These are phyloP conservation scores for Crithidia bombi DNA, from an alignment of 208 protist genomes.

Conservation along the genomic window DNA sequence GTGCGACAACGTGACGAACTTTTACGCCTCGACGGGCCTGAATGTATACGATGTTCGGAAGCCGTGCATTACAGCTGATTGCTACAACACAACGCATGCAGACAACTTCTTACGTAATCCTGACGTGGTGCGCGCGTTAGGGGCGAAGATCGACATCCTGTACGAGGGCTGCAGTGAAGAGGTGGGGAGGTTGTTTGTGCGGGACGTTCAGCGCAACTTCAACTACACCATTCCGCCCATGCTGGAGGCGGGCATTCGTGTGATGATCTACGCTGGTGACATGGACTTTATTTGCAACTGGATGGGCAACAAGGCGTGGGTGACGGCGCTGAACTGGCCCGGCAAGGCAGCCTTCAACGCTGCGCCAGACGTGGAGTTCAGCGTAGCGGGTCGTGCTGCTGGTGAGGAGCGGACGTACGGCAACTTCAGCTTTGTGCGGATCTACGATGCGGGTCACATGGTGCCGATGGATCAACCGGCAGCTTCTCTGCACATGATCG, in stretches of 20 bases:
- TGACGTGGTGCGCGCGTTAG: slow-evolving; percentile 1
- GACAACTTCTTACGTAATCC: background rate
- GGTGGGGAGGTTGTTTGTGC: slow-evolving; percentile 49
- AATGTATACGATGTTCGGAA: slow-evolving; percentile 89
- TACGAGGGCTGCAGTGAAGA: slow-evolving; percentile 51
- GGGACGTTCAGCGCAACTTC: slow-evolving; percentile 77
- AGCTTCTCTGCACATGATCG: slow-evolving; percentile 44
- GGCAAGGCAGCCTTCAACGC: slow-evolving; percentile 58
- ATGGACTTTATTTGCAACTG: slow-evolving; percentile 94
- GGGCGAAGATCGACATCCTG: background rate
- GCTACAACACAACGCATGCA: background rate
- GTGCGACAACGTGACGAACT: background rate
- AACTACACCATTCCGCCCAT: slow-evolving; percentile 64
- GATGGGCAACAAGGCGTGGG: slow-evolving; percentile 90
- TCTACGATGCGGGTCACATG: slow-evolving; percentile 88
- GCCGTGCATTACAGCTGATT: slow-evolving; percentile 37
- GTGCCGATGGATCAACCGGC: slow-evolving; percentile 88
- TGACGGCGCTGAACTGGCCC: slow-evolving; percentile 68
- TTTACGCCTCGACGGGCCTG: slow-evolving; percentile 51
- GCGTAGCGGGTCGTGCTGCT: slow-evolving; percentile 28
- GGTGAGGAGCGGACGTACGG: slow-evolving; percentile 36
- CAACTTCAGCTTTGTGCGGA: slow-evolving; percentile 77
- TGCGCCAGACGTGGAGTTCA: slow-evolving; percentile 44
- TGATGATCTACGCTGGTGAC: slow-evolving; percentile 93
- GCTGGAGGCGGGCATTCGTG: slow-evolving; percentile 65